phyloP scores from a whole-genome alignment of 106 monocot genomes.

The Gastrodia elata region DNA sequence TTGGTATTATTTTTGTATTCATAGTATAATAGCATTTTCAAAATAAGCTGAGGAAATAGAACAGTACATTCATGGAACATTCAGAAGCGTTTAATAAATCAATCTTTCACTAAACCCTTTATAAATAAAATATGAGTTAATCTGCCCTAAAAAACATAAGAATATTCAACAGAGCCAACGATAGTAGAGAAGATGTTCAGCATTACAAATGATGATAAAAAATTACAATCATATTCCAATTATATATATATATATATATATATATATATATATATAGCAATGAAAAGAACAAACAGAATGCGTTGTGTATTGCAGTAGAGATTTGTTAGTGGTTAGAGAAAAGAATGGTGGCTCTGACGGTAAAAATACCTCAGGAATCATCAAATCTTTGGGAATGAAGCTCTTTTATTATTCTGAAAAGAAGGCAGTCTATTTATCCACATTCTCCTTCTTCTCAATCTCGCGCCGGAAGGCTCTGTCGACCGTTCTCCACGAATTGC shows the following conservation, averaged over 20 bases:
- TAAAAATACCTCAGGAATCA: background rate
- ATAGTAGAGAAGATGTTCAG: background rate
- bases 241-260: no score
- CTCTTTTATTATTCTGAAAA: background rate
- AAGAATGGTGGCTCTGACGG: background rate
- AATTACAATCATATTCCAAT: no score
- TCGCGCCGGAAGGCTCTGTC: background rate
- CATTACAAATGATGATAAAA: background rate
- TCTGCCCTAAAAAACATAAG: background rate
- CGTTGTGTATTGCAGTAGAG: background rate
- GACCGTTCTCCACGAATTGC: slow-evolving; percentile 23
- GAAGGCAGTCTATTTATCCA: slow-evolving; percentile 8
- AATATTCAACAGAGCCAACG: background rate
- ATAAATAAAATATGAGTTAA: background rate
- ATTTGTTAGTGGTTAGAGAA: background rate
- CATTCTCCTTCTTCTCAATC: slow-evolving; percentile 19
- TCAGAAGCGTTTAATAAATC: no score
- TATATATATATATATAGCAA: background rate
- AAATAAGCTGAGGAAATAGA: no score
- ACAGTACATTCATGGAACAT: no score
- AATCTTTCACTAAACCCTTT: background rate
- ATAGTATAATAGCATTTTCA: no score
- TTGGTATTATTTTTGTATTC: no score
- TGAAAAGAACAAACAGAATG: slow-evolving; percentile 1
- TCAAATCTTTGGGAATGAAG: slow-evolving; percentile 1